Evolutionary conservation across 2,329 filamentous ascomycete genomes (phyloP), one percentile per base, ranked within the genome.

Genomic region (Beauveria sp.): DNA sequence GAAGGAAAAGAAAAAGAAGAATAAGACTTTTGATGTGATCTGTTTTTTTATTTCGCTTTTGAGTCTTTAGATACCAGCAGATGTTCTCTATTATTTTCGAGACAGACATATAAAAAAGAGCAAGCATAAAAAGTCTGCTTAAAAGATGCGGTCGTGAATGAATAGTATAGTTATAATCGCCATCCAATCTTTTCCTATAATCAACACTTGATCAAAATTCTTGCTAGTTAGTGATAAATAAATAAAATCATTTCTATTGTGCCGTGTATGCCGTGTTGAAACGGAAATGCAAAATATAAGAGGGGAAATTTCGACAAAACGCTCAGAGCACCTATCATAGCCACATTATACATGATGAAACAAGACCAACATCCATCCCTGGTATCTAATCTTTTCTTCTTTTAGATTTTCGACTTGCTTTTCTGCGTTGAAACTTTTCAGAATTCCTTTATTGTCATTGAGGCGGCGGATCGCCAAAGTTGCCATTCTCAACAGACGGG

Each of bases 401-500:
- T 34, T 14, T 34, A 5, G 6, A 43, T 24, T 63, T 47, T 64
- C 55, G 53, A 60, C 61, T 61, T 61, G 63, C 61, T 64, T 61
- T 53, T 51, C 40, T 47, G 18, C 16, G 5, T 56, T 30, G 8
- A 30, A 28, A 30, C 53, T 28, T 45, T 30, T 16, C 22, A 18
- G 4, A 5, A 14, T 18, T 5, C 24, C n/a, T 12, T 22, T 50
- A 14, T 34, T 9, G 8, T 43, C 26, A 51, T 24, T 45, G 47
- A 16, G 46, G 40, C 14, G 49, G 56, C 24, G 61, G 64, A 16
- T 66, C 63, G 5, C 73, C 75, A 68, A 79, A 81, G 62, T 79
- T 81, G 6, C 84, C 84, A 65, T 87, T 87, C 69, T 87, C 85
- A 46, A 87, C 85, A 28, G 81, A 81, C 12, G 85, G 84, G 66